Evolutionary conservation across 1,284 basidiomycete species (phyloP), one percentile per base, ranked within the genome.

Genomic region (Anthracocystis panici-leucophaei): DNA sequence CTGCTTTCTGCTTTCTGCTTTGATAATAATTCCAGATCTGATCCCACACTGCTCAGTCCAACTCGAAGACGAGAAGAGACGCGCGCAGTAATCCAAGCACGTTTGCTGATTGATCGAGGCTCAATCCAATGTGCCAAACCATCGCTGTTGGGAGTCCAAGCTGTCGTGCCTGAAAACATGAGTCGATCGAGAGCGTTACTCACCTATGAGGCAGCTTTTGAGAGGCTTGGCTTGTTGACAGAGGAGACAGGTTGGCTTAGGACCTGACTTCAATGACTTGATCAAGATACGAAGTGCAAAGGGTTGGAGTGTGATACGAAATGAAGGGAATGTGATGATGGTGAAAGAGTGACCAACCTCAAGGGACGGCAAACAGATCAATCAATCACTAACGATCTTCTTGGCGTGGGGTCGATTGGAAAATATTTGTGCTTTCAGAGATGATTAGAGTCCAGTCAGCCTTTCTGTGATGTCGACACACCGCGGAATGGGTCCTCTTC

Each of bases 171-270:
- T 27, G 27, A 27, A 10, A 29, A n/a, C 18, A 8, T 9, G 23
- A 31, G 23, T 23, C 21, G 27, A 33, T 49, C 18, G 12, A 21
- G 16, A n/a, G 21, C n/a, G 5, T 14, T 14, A 70, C 67, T 64
- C 54, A 70, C 67, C 61, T 60, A 21, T 21, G 8, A 62, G 67
- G 57, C 62, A 52, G 59, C 56, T 70, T 70, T 70, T 33, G 54
- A 18, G 27, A n/a, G 48, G 48, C 29, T 46, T 57, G 62, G 50
- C 35, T 59, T 45, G 52, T 54, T 40, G 38, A 45, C 67, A 56
- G 27, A 70, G 61, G n/a, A 68, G 65, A 51, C 67, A 70, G 67
- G 62, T 50, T 70, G 67, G 67, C 67, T 70, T 70, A 70, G 53
- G 67, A 57, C 67, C 67, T 61, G 67, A 52, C 57, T 70, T 23